Evolutionary conservation across 192 early-diverging fungal species (phyloP).

Genomic region (Rhizophagus clarus): DNA sequence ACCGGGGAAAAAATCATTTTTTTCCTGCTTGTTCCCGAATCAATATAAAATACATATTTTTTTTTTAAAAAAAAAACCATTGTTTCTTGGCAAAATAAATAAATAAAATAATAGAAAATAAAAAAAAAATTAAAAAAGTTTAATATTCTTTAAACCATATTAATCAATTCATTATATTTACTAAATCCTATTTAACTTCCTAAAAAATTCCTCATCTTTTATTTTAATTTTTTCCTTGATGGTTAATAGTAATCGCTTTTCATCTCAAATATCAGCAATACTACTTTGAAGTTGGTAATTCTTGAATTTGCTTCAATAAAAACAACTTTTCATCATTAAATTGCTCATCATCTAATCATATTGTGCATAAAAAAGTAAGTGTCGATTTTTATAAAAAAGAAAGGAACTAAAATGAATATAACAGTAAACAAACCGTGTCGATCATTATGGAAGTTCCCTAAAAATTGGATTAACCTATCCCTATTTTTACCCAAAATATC

Average conservation of each 20-base stretch:
- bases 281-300: constrained; percentile 29
- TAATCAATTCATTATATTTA: too few relatives aligned
- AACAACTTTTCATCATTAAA: constrained; percentile 99
- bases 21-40: background rate
- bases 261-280: background rate
- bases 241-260: background rate
- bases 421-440: constrained; percentile 71
- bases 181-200: too few relatives aligned
- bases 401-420: background rate
- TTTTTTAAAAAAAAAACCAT: background rate
- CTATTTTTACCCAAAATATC: constrained; percentile 93
- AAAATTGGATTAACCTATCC: constrained; percentile 85
- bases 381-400: background rate
- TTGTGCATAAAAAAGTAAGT: background rate
- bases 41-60: background rate
- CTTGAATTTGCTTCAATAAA: constrained; percentile 86
- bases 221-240: background rate
- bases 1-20: background rate
- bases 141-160: too few relatives aligned
- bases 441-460: constrained; percentile 94
- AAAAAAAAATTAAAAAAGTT: too few relatives aligned
- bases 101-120: too few relatives aligned
- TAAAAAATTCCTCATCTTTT: background rate
- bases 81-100: background rate
- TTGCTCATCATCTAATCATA: constrained; percentile 89